Conservation (phyloP, 805 yeast species). For the Yamadazyma scolyti region DNA sequence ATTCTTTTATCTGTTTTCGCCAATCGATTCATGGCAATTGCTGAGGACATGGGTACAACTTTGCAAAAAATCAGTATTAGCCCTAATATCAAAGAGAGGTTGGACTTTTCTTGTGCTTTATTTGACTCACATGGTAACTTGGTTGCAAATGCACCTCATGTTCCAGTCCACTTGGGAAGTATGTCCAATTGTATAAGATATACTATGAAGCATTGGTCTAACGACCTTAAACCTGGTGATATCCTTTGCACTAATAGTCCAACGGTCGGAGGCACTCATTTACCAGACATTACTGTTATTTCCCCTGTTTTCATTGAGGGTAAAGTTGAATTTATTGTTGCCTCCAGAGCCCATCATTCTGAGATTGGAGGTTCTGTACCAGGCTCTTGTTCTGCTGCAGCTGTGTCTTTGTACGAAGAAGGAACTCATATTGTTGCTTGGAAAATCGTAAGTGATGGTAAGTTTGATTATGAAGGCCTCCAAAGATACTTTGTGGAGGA, state of each 20-base stretch:
- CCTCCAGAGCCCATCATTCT: conserved; percentile 18
- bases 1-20: conserved; percentile 71
- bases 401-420: conserved; percentile 13
- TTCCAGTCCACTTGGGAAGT: conserved; percentile 82
- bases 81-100: conserved; percentile 76
- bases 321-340: conserved; percentile 12
- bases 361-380: conserved; percentile 17
- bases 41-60: conserved; percentile 85
- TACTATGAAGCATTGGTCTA: conserved; percentile 64
- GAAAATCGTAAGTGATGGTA: conserved; percentile 13
- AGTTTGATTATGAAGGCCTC: conserved; percentile 14
- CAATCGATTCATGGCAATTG: conserved; percentile 84
- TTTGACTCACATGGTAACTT: conserved; percentile 71
- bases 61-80: conserved; percentile 76
- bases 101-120: conserved; percentile 81
- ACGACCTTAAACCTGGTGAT: conserved; percentile 65
- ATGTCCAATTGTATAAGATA: conserved; percentile 75
- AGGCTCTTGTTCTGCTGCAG: conserved; percentile 13
- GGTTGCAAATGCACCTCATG: conserved; percentile 85
- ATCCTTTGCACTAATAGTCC: conserved; percentile 78
- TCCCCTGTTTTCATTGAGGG: conserved; percentile 16
- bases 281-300: conserved; percentile 53
- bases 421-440: conserved; percentile 14
- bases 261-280: conserved; percentile 75
- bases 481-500: conserved; percentile 11